Percentiles rank a stretch among this genome's conserved stretches.
phyloP scores from a whole-genome alignment of 441 rosid species.

The Erysimum cheiri region DNA sequence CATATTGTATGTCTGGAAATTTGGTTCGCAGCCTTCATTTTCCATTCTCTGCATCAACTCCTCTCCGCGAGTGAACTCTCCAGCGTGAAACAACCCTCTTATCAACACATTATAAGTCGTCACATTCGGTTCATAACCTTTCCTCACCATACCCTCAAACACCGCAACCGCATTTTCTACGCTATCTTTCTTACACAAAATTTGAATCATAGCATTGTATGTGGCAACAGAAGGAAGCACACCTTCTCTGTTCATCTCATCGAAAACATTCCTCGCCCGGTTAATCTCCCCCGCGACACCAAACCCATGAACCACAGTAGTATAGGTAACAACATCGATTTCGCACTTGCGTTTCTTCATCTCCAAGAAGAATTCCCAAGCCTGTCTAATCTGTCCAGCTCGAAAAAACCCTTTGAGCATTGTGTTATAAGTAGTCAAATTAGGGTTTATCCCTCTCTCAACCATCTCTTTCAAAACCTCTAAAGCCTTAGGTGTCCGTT shows the following conservation, averaged over 20 bases:
- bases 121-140: conserved; percentile 73
- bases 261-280: conserved; percentile 66
- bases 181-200: conserved; percentile 84
- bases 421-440: conserved; percentile 68
- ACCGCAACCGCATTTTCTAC: conserved; percentile 72
- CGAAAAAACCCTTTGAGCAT: conserved; percentile 82
- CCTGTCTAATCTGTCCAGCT: conserved; percentile 80
- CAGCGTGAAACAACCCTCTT: conserved; percentile 81
- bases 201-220: conserved; percentile 87
- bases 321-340: conserved; percentile 79
- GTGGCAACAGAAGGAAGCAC: conserved; percentile 90
- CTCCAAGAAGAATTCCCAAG: conserved; percentile 83
- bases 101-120: conserved; percentile 76
- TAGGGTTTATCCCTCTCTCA: conserved; percentile 68
- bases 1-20: conserved; percentile 78
- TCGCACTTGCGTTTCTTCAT: conserved; percentile 85
- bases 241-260: conserved; percentile 72
- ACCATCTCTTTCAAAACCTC: conserved; percentile 85
- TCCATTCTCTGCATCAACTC: conserved; percentile 70
- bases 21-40: conserved; percentile 66
- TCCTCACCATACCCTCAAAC: conserved; percentile 81
- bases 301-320: conserved; percentile 80
- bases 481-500: conserved; percentile 76
- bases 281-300: conserved; percentile 75
- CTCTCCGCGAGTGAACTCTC: conserved; percentile 67